Base-by-base conservation (phyloP, 768 basidiomycete species). In the Pleurotus cornucopiae region DNA sequence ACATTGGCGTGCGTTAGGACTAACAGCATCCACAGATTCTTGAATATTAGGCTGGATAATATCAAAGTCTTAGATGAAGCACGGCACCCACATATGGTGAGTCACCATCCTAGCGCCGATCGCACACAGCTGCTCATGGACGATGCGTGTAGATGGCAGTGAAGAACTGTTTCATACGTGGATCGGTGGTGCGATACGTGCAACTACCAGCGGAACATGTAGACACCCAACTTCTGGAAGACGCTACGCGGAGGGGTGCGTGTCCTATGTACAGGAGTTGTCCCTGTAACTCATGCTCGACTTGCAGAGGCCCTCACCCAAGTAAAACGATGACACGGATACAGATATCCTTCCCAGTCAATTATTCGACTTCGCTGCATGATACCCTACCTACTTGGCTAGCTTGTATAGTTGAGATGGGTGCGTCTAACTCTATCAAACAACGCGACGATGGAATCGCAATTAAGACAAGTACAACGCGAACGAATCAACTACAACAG, bases 131-230 rank as follows among this genome's bases (percentile, higher is more conserved):
- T 12, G 26, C 45, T 46, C 20, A 52, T 46, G 13, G 44, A 54
- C 25, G 38, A 37, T 25, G 47, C 40, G 41, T 60, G 37, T 63
- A 98, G 96, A 94, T 98, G 86, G 94, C 96, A 0, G 94, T 99
- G 43, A 96, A 95, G 76, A 98, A 98, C 71, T 97, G 94, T 70
- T 99, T 99, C 68, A 99, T 99, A 64, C 88, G 97, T 43, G 97
- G 97, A 60, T 96, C 94, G 14, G 97, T 98, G 12, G 95, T 99
- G 52, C 89, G 97, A 62, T 99, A 99, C 65, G 97, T 98, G 16
- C 92, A 96, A 67, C 78, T 99, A 55, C 93, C 94, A 2, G 85
- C 91, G 21, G 88, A 91, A 60, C 89, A 90, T 58, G 93, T 99
- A 57, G 97, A 99, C 70, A 97, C 94, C 2, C 94, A 95, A 62